phyloP scores from a whole-genome alignment of 805 yeast genomes.

The Candida awuae region DNA sequence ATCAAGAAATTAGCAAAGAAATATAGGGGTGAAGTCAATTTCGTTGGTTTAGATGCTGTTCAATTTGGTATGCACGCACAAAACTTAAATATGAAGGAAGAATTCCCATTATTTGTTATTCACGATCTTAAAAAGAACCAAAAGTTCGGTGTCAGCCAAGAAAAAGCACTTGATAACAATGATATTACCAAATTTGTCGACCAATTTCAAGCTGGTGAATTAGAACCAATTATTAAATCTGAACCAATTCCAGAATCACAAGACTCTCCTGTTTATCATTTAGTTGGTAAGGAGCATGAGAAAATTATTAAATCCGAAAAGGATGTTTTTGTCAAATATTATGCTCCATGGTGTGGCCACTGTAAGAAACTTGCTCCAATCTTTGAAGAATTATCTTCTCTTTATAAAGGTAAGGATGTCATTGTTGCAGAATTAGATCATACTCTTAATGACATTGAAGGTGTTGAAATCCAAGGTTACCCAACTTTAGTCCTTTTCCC shows the following conservation, averaged over 20 bases:
- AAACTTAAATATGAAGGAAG: conserved; percentile 72
- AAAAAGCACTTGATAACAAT: conserved; percentile 38
- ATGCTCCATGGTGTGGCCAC: conserved; percentile 98
- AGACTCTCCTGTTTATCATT: conserved; percentile 55
- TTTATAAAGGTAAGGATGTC: conserved; percentile 52
- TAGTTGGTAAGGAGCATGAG: conserved; percentile 81
- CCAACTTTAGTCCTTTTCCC: conserved; percentile 91
- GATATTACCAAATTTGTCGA: conserved; percentile 56
- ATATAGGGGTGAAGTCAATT: conserved; percentile 71
- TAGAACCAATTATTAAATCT: conserved; percentile 69
- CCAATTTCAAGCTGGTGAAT: conserved; percentile 54
- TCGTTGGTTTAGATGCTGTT: conserved; percentile 81
- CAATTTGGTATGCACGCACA: conserved; percentile 81
- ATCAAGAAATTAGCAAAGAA: conserved; percentile 62
- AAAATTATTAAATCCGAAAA: conserved; percentile 52
- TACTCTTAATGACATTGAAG: conserved; percentile 73
- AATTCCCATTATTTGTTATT: conserved; percentile 84
- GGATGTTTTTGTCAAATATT: conserved; percentile 82
- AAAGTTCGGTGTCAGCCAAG: conserved; percentile 74
- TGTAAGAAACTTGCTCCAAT: conserved; percentile 86
- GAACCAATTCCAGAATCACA: conserved; percentile 82
- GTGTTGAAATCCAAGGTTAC: conserved; percentile 75
- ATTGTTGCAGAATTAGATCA: conserved; percentile 84
- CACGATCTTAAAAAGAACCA: conserved; percentile 62
- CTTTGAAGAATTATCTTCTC: conserved; percentile 77